phyloP scores from a whole-genome alignment of 2,329 filamentous ascomycete genomes.

The Colletotrichum tropicale region DNA sequence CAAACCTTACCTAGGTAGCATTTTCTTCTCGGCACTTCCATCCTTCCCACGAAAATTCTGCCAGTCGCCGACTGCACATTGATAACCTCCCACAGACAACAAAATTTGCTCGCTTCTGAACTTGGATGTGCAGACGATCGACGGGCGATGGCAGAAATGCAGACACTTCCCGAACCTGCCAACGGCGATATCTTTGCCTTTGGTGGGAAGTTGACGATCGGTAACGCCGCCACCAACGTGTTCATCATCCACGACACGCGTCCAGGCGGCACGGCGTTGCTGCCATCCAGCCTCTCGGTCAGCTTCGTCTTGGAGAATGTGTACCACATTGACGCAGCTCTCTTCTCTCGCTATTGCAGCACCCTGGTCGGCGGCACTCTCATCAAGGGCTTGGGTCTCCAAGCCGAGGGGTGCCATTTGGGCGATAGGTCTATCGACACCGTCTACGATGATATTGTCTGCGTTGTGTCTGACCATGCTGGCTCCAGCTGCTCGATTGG shows the following conservation, averaged over 20 bases:
- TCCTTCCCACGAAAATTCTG: neutral
- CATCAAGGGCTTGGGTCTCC: conserved; percentile 2
- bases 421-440: neutral
- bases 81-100: neutral
- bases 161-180: neutral
- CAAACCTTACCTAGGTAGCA: neutral
- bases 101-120: neutral
- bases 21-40: neutral
- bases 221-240: neutral
- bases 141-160: neutral
- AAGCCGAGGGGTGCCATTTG: neutral
- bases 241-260: neutral
- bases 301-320: conserved; percentile 4
- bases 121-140: neutral
- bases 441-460: conserved; percentile 7
- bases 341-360: neutral
- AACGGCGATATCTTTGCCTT: neutral
- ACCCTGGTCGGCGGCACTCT: neutral
- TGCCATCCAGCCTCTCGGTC: neutral
- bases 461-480: neutral
- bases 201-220: neutral
- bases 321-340: neutral
- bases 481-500: neutral
- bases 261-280: neutral
- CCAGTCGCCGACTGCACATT: neutral